Conservation (phyloP, 2,329 filamentous ascomycete species). For the Pseudopithomyces chartarum region DNA sequence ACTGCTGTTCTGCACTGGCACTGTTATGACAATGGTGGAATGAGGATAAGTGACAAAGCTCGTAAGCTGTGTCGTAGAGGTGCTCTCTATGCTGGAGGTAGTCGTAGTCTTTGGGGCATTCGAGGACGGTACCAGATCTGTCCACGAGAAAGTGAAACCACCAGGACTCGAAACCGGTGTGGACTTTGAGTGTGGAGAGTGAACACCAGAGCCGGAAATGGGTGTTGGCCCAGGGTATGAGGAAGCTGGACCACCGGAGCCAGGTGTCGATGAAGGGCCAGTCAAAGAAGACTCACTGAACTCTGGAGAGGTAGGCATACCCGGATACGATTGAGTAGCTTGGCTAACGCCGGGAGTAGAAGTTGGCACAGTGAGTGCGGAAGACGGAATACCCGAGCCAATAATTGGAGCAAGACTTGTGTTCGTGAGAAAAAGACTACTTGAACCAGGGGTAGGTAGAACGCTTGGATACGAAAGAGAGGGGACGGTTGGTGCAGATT, state of each 20-base stretch:
- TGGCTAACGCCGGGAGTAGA: neutral
- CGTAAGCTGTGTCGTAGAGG: conserved; percentile 30
- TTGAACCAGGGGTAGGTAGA: neutral
- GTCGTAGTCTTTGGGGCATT: neutral
- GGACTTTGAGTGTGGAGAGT: neutral
- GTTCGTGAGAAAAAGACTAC: no score
- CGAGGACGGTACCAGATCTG: neutral
- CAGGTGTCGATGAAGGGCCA: neutral
- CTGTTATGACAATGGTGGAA: conserved; percentile 19
- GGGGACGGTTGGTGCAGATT: neutral
- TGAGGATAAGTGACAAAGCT: conserved; percentile 28
- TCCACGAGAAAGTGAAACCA: neutral
- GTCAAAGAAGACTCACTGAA: neutral
- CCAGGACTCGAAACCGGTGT: neutral
- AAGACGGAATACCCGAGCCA: neutral
- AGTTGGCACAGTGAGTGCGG: neutral
- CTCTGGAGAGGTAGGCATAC: neutral
- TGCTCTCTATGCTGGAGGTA: conserved; percentile 12
- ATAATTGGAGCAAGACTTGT: neutral
- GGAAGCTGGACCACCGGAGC: neutral
- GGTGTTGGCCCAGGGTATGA: neutral
- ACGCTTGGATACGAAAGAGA: neutral
- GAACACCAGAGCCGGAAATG: neutral
- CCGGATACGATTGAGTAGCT: neutral
- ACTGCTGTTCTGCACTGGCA: conserved; percentile 16